These are phyloP conservation scores for Ceratocystis diversiconidia DNA, from an alignment of 2,329 filamentous ascomycete genomes.

Conservation along the genomic window DNA sequence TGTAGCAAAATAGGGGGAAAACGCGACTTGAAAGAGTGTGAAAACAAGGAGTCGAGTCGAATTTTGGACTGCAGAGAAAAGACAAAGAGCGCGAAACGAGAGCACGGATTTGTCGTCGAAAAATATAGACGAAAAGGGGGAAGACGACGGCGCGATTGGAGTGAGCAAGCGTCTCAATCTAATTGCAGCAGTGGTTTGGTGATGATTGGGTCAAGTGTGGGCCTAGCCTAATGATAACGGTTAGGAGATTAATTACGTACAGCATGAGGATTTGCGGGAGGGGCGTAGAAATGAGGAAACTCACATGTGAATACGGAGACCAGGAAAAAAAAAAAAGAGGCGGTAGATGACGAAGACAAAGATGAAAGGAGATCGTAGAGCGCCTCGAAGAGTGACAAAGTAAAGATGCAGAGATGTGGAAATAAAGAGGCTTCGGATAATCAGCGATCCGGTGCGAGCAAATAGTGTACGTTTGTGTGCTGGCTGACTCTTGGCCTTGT, in stretches of 20 bases:
- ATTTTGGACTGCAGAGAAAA: background rate
- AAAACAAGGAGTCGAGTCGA: background rate
- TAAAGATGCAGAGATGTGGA: background rate
- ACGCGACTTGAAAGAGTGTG: background rate
- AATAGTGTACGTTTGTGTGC: background rate
- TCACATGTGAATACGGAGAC: background rate
- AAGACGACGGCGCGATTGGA: background rate
- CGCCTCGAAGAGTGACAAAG: background rate
- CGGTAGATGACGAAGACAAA: background rate
- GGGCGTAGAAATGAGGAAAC: background rate
- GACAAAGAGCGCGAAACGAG: background rate
- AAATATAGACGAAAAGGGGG: background rate
- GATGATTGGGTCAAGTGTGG: slow-evolving; percentile 1
- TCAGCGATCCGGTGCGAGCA: background rate
- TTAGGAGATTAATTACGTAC: slow-evolving; percentile 2
- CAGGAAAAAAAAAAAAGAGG: background rate
- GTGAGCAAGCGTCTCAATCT: background rate
- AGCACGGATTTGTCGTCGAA: background rate
- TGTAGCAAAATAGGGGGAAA: background rate
- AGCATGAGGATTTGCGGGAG: background rate
- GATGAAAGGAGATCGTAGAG: background rate
- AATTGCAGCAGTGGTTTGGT: background rate
- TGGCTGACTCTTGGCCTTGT: background rate
- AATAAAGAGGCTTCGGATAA: background rate
- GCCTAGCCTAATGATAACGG: background rate